phyloP scores from a whole-genome alignment of 306 rosid species.

The Glycine soja region DNA sequence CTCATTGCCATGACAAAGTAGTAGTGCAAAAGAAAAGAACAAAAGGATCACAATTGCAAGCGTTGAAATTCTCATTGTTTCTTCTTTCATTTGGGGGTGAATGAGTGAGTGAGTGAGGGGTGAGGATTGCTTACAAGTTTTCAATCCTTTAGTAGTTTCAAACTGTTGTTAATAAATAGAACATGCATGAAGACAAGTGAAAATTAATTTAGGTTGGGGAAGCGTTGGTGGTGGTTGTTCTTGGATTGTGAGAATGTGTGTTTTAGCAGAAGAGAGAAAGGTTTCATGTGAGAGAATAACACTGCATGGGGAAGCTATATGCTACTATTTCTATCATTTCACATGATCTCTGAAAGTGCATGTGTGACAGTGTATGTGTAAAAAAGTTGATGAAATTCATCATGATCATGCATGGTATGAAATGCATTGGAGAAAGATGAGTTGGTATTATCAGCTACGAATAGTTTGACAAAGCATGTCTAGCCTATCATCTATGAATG shows the following conservation, averaged over 20 bases:
- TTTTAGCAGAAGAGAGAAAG: slow-evolving; percentile 1
- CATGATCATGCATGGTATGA: background rate
- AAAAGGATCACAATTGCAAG: slow-evolving; percentile 23
- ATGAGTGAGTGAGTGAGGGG: background rate
- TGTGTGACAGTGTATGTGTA: slow-evolving; percentile 33
- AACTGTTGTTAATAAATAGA: slow-evolving; percentile 18
- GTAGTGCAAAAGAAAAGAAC: slow-evolving; percentile 25
- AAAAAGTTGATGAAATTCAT: background rate
- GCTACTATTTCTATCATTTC: background rate
- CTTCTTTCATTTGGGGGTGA: background rate
- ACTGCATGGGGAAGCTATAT: slow-evolving; percentile 27
- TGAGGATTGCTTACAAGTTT: too few species aligned
- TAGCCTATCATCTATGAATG: too few species aligned
- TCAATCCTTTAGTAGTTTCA: background rate
- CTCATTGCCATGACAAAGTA: slow-evolving; percentile 36
- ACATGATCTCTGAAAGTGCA: slow-evolving; percentile 37
- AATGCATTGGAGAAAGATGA: slow-evolving; percentile 19
- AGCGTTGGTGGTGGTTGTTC: slow-evolving; percentile 34
- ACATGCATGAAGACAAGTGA: background rate
- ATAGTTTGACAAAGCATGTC: too few species aligned
- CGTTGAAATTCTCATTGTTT: slow-evolving; percentile 7
- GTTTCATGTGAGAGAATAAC: background rate
- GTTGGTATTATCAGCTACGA: slow-evolving; percentile 28
- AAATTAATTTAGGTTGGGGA: slow-evolving; percentile 20
- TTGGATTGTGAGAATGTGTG: slow-evolving; percentile 26